These are phyloP conservation scores for Fusarium sp. DNA, from an alignment of 2,329 filamentous ascomycete genomes.

Conservation along the genomic window DNA sequence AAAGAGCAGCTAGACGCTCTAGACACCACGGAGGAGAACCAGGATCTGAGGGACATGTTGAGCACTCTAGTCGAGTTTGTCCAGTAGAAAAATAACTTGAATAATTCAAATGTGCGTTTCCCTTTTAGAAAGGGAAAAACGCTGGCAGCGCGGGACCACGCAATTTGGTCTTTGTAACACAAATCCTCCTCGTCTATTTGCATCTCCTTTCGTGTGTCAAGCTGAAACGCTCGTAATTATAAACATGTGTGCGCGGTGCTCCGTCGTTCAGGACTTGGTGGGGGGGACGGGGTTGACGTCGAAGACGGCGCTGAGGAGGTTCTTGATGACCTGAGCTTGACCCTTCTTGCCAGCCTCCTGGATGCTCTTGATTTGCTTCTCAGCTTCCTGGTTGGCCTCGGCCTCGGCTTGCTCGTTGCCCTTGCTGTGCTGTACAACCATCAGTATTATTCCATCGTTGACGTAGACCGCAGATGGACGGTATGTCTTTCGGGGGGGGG, in stretches of 20 bases:
- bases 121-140: conserved; percentile 4
- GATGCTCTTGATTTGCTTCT: conserved; percentile 83
- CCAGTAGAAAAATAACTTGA: conserved; percentile 42
- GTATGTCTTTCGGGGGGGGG: too few species aligned
- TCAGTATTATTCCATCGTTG: conserved; percentile 4
- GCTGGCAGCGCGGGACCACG: conserved; percentile 16
- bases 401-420: conserved; percentile 84
- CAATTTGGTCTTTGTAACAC: conserved; percentile 29
- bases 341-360: conserved; percentile 80
- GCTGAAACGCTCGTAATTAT: conserved; percentile 19
- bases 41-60: conserved; percentile 65
- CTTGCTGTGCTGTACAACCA: conserved; percentile 76
- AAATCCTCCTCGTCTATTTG: conserved; percentile 23
- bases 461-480: neutral
- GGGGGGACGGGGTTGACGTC: conserved; percentile 77
- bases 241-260: conserved; percentile 7
- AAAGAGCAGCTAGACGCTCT: conserved; percentile 64
- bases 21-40: conserved; percentile 66
- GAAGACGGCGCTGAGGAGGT: conserved; percentile 85
- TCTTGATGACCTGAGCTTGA: conserved; percentile 80
- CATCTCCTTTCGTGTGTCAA: conserved; percentile 6
- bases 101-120: conserved; percentile 33
- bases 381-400: conserved; percentile 80
- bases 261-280: conserved; percentile 37
- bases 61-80: conserved; percentile 61